Base-by-base conservation (phyloP, 2,329 filamentous ascomycete genomes). In the Cryphonectria parasitica region DNA sequence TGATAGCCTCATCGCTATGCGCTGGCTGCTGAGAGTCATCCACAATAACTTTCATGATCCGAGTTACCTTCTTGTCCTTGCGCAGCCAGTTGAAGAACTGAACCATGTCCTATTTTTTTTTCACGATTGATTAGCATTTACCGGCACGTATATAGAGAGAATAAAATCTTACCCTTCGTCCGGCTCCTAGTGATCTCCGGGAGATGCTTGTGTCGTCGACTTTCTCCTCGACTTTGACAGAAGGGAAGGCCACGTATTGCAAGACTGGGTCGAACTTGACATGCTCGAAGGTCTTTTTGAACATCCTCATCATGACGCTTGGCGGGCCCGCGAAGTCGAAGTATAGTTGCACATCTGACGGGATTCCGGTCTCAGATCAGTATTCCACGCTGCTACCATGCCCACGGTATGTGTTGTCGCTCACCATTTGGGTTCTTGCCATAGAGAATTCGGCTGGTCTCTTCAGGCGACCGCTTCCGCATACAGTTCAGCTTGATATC, bases 1-100 rank as follows among this genome's bases (percentile, higher is more conserved):
- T 45, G 5, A 67, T 49, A 8, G 52, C 28, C 56, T 67, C 66
- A 61, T 67, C 66, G 15, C 52, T 67, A 25, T 67, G 66, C 10
- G 66, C 49, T 41, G 66, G 66, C 66, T 60, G 13, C 22, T 39
- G 19, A 25, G 56, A 31, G 22, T 67, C 66, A 22, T 67, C 66
- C 36, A 61, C 39, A 31, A 61, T 61, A 0, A 61, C 66, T 61
- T 61, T 41, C 34, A 67, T 28, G 36, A 67, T 49, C 13, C 28
- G 58, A 8, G 25, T 60, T 3, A 67, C 66, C 34, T 49, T 49
- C 66, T 61, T 67, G 22, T 43, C 39, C 34, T 31, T 31, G 6
- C n/a, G 41, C 19, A 62, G 41, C 52, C 34, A 49, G 22, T 39
- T 13, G 34, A 61, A 67, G 8, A 67, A 17, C n/a, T 25, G 54